Base-by-base conservation (phyloP, 331 rosid genomes). In the Prunus yedoensis region DNA sequence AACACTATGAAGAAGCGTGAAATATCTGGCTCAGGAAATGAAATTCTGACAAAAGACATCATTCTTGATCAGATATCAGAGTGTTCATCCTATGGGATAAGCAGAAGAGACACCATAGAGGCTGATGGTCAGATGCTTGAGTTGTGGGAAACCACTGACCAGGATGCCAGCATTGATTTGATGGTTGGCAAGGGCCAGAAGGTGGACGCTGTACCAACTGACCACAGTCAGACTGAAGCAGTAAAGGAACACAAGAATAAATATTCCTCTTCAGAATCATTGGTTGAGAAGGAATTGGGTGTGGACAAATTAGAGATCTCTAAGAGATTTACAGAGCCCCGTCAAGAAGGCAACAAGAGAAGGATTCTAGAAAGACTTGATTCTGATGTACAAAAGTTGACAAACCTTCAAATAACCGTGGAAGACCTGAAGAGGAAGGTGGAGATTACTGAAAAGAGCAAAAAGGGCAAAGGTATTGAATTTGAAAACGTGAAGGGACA, bases 31-130 rank as follows among this genome's bases (percentile, higher is more conserved):
- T 79, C 86, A 18, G 87, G 92, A 75, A 84, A 82, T 76, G 99
- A 95, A 73, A 86, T 92, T 79, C 81, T 92, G 23, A 91, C 98
- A n/a, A 95, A 95, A 80, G 99, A 95, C 88, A 95, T 95, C 74
- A 73, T 91, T 85, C 99, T 95, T 63, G 99, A 95, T 86, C 99
- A 95, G 58, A 88, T 89, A 59, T 91, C 98, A 10, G 96, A 91
- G 67, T 80, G 85, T 81, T 87, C 96, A 14, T 90, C 97, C 16
- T 85, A 83, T 69, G 92, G 88, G 58, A 47, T 83, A 79, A 88
- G 92, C 73, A 81, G 88, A 74, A 84, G 94, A 84, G 91, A 84
- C 52, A 80, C 60, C 18, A 49, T n/a, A 17, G 91, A 75, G 58
- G 69, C 89, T 63, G 87, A 91, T 67, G 88, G 82, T 85, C 92